These are phyloP conservation scores for Phyllosticta citrichinensis DNA, from an alignment of 2,329 filamentous ascomycete species.

Conservation along the genomic window DNA sequence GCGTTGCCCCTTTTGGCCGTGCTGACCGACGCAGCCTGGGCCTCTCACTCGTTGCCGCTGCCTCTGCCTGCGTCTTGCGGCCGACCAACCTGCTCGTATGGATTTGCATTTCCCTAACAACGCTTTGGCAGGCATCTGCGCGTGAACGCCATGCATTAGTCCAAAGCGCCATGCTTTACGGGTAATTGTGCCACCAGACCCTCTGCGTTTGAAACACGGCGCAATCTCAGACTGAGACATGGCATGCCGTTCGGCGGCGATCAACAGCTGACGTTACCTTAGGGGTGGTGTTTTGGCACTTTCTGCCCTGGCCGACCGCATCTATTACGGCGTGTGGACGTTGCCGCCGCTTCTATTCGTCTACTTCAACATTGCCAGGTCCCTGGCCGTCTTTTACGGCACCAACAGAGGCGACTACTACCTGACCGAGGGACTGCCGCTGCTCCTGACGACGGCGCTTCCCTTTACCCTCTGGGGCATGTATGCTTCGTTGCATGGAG, in stretches of 20 bases:
- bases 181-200: conserved; percentile 24
- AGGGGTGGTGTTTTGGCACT: conserved; percentile 50
- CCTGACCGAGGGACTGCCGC: conserved; percentile 75
- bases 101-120: conserved; percentile 53
- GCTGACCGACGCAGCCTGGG: conserved; percentile 21
- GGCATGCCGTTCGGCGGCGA: background rate
- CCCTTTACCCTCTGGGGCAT: conserved; percentile 64
- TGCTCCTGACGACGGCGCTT: conserved; percentile 73
- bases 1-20: conserved; percentile 3
- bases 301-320: conserved; percentile 59
- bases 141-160: conserved; percentile 43
- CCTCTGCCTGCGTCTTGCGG: conserved; percentile 71
- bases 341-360: conserved; percentile 83
- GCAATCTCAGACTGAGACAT: conserved; percentile 2
- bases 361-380: conserved; percentile 81
- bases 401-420: conserved; percentile 90
- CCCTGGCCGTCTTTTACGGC: conserved; percentile 86
- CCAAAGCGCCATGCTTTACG: conserved; percentile 55
- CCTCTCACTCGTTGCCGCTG: conserved; percentile 62
- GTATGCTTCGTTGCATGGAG: conserved; percentile 27
- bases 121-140: conserved; percentile 37
- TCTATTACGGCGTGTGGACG: conserved; percentile 78
- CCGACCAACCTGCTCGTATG: conserved; percentile 88
- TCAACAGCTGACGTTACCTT: background rate
- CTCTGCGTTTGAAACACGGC: background rate